Conservation (phyloP, 441 rosid genomes). For the Capsella rubella region DNA sequence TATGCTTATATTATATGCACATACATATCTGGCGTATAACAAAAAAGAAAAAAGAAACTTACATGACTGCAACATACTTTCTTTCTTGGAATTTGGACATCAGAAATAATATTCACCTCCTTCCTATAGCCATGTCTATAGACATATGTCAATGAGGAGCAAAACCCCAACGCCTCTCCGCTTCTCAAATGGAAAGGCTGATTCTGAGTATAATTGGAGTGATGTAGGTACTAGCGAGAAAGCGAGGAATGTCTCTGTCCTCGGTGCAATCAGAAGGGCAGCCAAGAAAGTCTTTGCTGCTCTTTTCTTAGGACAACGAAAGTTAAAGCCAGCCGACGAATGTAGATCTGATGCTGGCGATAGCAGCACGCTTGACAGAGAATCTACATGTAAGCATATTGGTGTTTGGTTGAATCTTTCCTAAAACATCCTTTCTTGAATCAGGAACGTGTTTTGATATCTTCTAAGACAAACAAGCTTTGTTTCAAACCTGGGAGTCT, state of each 20-base stretch:
- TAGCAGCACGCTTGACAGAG: slow-evolving; percentile 39
- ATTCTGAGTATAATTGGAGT: slow-evolving; percentile 35
- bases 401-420: slow-evolving; percentile 26
- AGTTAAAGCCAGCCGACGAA: slow-evolving; percentile 26
- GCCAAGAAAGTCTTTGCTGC: slow-evolving; percentile 58
- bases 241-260: slow-evolving; percentile 36
- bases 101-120: slow-evolving; percentile 24
- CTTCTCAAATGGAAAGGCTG: slow-evolving; percentile 39
- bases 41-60: background rate
- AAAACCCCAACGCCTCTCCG: slow-evolving; percentile 45
- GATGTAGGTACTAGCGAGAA: slow-evolving; percentile 17
- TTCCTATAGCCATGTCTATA: slow-evolving; percentile 42
- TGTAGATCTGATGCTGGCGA: slow-evolving; percentile 46
- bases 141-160: slow-evolving; percentile 56
- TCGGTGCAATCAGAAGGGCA: slow-evolving; percentile 46
- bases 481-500: slow-evolving; percentile 8
- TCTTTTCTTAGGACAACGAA: slow-evolving; percentile 43
- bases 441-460: slow-evolving; percentile 20
- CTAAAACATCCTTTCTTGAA: slow-evolving; percentile 17
- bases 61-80: slow-evolving; percentile 37
- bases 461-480: background rate
- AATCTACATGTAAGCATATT: slow-evolving; percentile 62
- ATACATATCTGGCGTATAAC: slow-evolving; percentile 19
- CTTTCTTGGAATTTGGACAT: slow-evolving; percentile 23
- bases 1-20: slow-evolving; percentile 26